Percentiles rank a stretch among this genome's conserved stretches.
These are phyloP conservation scores for Astragalus glycyphyllos DNA, from an alignment of 306 rosid species.

Conservation along the genomic window DNA sequence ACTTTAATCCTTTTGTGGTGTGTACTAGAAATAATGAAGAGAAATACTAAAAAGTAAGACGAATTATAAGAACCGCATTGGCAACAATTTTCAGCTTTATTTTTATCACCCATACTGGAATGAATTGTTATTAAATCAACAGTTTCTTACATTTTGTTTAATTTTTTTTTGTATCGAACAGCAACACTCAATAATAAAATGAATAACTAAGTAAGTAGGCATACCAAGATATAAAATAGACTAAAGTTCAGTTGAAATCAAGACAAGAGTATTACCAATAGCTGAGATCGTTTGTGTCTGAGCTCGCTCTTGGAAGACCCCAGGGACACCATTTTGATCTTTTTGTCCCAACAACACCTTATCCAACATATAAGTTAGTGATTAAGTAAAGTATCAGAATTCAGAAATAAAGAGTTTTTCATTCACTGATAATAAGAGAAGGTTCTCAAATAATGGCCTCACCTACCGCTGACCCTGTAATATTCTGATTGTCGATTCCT, in stretches of 20 bases:
- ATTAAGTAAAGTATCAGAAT: too few species aligned
- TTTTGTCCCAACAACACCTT: slow-evolving; percentile 36
- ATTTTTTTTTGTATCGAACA: too few species aligned
- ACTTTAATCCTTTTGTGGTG: too few species aligned
- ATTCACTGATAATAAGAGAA: neutral
- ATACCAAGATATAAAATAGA: slow-evolving; percentile 4
- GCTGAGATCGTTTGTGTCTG: neutral
- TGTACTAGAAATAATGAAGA: neutral
- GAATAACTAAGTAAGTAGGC: too few species aligned
- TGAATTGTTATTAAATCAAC: too few species aligned
- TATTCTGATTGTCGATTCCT: slow-evolving; percentile 20
- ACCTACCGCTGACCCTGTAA: slow-evolving; percentile 39
- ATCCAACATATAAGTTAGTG: slow-evolving; percentile 31
- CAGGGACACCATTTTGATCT: slow-evolving; percentile 14
- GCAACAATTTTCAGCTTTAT: too few species aligned
- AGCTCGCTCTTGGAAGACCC: slow-evolving; percentile 18
- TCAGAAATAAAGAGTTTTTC: neutral
- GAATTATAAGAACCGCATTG: too few species aligned
- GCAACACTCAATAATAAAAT: too few species aligned
- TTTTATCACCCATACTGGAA: too few species aligned
- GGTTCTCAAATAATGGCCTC: slow-evolving; percentile 16
- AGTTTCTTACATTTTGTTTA: too few species aligned
- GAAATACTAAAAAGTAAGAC: too few species aligned
- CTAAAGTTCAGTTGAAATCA: slow-evolving; percentile 14
- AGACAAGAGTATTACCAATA: slow-evolving; percentile 29